Evolutionary conservation across 306 rosid species (phyloP).

Genomic region (Elaeagnus macrophylla): DNA sequence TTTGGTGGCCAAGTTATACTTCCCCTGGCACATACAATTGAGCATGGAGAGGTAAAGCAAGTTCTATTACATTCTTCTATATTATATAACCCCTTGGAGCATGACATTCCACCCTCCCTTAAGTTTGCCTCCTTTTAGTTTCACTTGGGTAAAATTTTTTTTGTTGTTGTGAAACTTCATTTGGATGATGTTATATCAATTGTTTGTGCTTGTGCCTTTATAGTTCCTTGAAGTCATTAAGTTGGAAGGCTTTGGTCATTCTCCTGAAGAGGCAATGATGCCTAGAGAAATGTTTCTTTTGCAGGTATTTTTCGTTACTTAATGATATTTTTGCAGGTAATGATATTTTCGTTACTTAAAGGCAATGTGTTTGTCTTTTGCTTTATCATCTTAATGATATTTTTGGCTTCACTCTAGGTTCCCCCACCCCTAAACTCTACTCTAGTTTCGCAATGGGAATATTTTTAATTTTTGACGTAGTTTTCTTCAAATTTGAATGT

Average conservation of each 20-base stretch:
- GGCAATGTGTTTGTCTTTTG: background rate
- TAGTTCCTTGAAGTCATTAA: constrained; percentile 90
- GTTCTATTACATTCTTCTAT: background rate
- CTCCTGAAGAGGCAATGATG: constrained; percentile 74
- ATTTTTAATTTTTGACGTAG: no score
- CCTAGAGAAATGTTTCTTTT: constrained; percentile 86
- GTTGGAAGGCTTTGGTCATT: constrained; percentile 78
- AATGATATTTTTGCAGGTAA: constrained; percentile 2
- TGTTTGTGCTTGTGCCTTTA: background rate
- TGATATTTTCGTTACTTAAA: background rate
- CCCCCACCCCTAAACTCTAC: no score
- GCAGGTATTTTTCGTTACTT: constrained; percentile 49
- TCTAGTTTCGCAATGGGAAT: no score
- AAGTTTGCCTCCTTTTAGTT: background rate
- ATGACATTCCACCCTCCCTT: no score
- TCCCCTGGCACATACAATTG: constrained; percentile 88
- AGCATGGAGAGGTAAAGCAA: constrained; percentile 76
- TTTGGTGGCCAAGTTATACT: constrained; percentile 95
- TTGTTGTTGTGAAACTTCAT: background rate
- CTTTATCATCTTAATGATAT: background rate
- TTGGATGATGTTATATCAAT: background rate
- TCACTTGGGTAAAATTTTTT: no score
- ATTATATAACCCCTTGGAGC: background rate
- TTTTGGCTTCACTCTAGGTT: no score
- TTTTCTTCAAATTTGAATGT: no score